These are phyloP conservation scores for Fomitopsis pulvina DNA, from an alignment of 768 basidiomycete genomes.

Conservation along the genomic window DNA sequence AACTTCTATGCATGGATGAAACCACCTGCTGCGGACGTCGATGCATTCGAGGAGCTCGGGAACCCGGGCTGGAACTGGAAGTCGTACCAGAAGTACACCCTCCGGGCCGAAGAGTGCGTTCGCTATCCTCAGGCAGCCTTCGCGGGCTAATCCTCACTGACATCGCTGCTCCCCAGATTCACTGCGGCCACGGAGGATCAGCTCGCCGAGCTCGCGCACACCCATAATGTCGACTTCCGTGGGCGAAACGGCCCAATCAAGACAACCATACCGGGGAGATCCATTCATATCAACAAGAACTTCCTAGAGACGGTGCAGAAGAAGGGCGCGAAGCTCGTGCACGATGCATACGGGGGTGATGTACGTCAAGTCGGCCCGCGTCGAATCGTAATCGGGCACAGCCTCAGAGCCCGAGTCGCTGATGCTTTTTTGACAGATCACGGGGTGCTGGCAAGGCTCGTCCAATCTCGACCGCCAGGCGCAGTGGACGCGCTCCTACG, in stretches of 20 bases:
- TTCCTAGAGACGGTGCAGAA: constrained; percentile 2
- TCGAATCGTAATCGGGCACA: constrained; percentile 1
- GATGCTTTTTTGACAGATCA: neutral
- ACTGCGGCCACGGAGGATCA: neutral
- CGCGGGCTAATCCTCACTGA: neutral
- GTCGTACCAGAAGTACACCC: constrained; percentile 22
- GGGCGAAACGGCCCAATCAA: constrained; percentile 1
- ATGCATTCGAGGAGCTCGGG: constrained; percentile 40
- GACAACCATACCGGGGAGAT: neutral
- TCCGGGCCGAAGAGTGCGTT: constrained; percentile 23
- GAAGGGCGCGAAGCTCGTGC: neutral
- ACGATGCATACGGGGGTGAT: constrained; percentile 5
- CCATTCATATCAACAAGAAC: neutral
- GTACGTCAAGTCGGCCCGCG: too few species aligned
- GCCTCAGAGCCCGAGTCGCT: neutral
- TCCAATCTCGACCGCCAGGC: constrained; percentile 13
- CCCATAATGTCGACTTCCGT: constrained; percentile 1
- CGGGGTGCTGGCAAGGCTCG: constrained; percentile 4
- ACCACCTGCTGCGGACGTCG: constrained; percentile 25
- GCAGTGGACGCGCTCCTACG: constrained; percentile 17
- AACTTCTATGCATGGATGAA: constrained; percentile 33
- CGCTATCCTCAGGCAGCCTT: neutral
- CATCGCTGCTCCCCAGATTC: neutral
- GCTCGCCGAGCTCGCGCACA: neutral
- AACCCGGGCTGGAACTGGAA: constrained; percentile 53